phyloP scores from a whole-genome alignment of 2,329 filamentous ascomycete species.

The Aaosphaeria pasadenensis region DNA sequence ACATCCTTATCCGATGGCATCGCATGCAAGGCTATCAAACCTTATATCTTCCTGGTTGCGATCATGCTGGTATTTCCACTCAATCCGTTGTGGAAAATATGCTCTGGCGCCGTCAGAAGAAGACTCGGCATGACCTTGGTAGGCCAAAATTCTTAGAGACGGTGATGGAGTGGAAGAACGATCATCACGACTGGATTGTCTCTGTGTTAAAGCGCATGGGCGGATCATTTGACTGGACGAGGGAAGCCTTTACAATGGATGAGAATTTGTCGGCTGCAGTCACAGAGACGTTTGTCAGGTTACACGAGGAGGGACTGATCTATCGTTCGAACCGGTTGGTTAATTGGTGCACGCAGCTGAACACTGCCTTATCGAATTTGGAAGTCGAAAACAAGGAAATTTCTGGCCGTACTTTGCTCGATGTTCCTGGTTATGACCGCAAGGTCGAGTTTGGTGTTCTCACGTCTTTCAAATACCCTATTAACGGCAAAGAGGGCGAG shows the following conservation, averaged over 20 bases:
- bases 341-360: slow-evolving; percentile 91
- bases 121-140: slow-evolving; percentile 89
- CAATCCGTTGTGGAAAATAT: slow-evolving; percentile 98
- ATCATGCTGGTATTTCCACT: slow-evolving; percentile 95
- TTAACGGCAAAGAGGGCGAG: slow-evolving; percentile 71
- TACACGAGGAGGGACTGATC: slow-evolving; percentile 91
- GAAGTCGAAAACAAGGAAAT: slow-evolving; percentile 93
- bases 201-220: slow-evolving; percentile 79
- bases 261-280: slow-evolving; percentile 78
- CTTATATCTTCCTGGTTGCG: slow-evolving; percentile 84
- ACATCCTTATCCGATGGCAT: slow-evolving; percentile 83
- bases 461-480: slow-evolving; percentile 87
- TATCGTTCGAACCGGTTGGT: slow-evolving; percentile 91
- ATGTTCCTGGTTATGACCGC: slow-evolving; percentile 92
- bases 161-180: slow-evolving; percentile 93
- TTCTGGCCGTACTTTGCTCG: slow-evolving; percentile 76
- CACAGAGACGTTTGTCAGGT: slow-evolving; percentile 80
- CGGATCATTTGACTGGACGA: slow-evolving; percentile 87
- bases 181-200: slow-evolving; percentile 82
- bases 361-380: slow-evolving; percentile 85
- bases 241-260: slow-evolving; percentile 93
- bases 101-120: slow-evolving; percentile 81
- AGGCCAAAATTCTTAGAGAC: slow-evolving; percentile 74
- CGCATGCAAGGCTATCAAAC: slow-evolving; percentile 88
- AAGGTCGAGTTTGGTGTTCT: slow-evolving; percentile 94